Percentiles rank a stretch among this genome's conserved stretches.
Conservation (phyloP, 768 basidiomycete species). For the Tricholoma sp. region DNA sequence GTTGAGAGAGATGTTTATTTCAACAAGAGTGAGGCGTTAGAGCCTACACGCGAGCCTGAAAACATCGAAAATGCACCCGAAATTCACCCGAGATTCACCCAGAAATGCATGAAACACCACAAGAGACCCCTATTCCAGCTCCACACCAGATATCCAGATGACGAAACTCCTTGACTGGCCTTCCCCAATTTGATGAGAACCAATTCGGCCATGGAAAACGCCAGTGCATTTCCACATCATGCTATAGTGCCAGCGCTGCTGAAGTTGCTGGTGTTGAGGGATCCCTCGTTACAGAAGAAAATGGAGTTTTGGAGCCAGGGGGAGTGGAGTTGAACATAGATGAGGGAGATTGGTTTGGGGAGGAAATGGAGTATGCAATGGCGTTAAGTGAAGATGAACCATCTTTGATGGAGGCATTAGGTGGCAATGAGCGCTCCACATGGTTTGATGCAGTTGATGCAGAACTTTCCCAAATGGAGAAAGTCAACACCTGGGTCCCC, state of each 20-base stretch:
- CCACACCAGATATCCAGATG: neutral
- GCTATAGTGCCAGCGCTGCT: neutral
- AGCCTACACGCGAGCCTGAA: neutral
- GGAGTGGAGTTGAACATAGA: neutral
- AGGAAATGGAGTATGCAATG: neutral
- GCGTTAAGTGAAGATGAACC: neutral
- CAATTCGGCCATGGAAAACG: neutral
- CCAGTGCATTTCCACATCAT: neutral
- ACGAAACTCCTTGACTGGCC: neutral
- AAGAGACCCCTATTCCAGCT: neutral
- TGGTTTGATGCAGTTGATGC: neutral
- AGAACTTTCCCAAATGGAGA: too few relatives aligned
- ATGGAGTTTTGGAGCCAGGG: neutral
- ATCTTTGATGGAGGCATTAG: neutral
- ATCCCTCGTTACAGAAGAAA: neutral
- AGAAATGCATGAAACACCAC: neutral
- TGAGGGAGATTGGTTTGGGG: neutral
- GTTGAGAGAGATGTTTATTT: conserved; percentile 19
- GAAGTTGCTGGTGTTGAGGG: neutral
- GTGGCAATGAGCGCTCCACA: neutral
- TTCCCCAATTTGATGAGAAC: neutral
- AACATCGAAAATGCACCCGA: neutral
- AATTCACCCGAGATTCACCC: too few relatives aligned
- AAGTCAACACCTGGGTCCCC: too few relatives aligned
- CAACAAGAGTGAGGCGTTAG: too few relatives aligned